Percentiles rank a stretch among this genome's conserved stretches.
These are phyloP conservation scores for Nephelium lappaceum DNA, from an alignment of 345 rosid genomes.

Conservation along the genomic window DNA sequence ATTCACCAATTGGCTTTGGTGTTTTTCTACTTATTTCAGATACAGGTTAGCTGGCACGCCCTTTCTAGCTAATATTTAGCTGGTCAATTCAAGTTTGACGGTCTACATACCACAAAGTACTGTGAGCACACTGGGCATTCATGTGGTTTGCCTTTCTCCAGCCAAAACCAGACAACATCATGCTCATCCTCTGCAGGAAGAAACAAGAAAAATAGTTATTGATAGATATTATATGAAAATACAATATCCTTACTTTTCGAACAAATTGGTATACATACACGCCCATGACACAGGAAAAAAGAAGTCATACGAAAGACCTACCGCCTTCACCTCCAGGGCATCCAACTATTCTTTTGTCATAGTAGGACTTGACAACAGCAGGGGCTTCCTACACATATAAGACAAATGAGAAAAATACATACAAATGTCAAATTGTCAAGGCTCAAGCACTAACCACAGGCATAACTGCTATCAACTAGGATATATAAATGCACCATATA, in stretches of 20 bases:
- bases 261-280: background rate
- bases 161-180: slow-evolving; percentile 98
- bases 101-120: slow-evolving; percentile 72
- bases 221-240: background rate
- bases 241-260: background rate
- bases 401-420: background rate
- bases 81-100: slow-evolving; percentile 9
- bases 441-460: background rate
- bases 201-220: slow-evolving; percentile 3
- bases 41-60: background rate
- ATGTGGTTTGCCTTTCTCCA: slow-evolving; percentile 77
- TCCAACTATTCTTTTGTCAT: slow-evolving; percentile 83
- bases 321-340: slow-evolving; percentile 93
- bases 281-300: background rate
- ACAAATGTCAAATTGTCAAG: background rate
- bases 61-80: background rate
- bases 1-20: background rate
- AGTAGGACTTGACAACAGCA: slow-evolving; percentile 69
- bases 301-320: slow-evolving; percentile 31
- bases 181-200: slow-evolving; percentile 77
- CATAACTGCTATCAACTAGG: background rate
- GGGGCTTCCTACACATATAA: slow-evolving; percentile 63
- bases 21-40: background rate
- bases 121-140: slow-evolving; percentile 91
- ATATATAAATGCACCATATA: background rate